phyloP scores from a whole-genome alignment of 2,329 filamentous ascomycete genomes.

The Aspergillus sojae region DNA sequence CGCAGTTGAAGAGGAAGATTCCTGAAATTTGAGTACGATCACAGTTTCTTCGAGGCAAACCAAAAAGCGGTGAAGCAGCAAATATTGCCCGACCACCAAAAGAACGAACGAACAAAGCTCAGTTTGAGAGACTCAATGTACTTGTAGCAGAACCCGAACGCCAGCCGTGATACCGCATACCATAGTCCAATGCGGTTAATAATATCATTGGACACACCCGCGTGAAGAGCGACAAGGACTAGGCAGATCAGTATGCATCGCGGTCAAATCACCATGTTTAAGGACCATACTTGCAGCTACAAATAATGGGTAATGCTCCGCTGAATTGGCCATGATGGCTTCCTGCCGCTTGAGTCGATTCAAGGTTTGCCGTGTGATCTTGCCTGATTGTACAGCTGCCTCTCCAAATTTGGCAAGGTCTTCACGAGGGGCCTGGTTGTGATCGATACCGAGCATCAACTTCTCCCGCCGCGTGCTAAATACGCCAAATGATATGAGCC shows the following conservation, averaged over 20 bases:
- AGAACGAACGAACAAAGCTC: constrained; percentile 39
- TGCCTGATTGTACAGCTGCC: constrained; percentile 37
- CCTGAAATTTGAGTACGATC: not conserved
- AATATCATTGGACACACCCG: constrained; percentile 35
- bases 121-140: constrained; percentile 32
- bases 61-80: constrained; percentile 42
- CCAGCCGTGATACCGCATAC: constrained; percentile 40
- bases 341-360: constrained; percentile 41
- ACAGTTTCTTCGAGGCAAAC: constrained; percentile 37
- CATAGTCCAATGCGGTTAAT: constrained; percentile 42
- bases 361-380: constrained; percentile 38
- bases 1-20: not conserved
- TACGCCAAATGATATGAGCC: constrained; percentile 40
- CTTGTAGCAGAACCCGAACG: constrained; percentile 38
- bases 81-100: constrained; percentile 45
- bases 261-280: not conserved
- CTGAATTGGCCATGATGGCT: constrained; percentile 31
- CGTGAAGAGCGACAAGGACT: constrained; percentile 39
- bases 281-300: constrained; percentile 34
- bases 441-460: constrained; percentile 35
- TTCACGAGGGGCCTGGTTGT: constrained; percentile 43
- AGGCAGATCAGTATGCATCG: not conserved
- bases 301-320: constrained; percentile 44
- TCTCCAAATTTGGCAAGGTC: constrained; percentile 42
- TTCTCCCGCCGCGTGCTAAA: constrained; percentile 42